Base-by-base conservation (phyloP, 345 rosid genomes). In the Corchorus olitorius region DNA sequence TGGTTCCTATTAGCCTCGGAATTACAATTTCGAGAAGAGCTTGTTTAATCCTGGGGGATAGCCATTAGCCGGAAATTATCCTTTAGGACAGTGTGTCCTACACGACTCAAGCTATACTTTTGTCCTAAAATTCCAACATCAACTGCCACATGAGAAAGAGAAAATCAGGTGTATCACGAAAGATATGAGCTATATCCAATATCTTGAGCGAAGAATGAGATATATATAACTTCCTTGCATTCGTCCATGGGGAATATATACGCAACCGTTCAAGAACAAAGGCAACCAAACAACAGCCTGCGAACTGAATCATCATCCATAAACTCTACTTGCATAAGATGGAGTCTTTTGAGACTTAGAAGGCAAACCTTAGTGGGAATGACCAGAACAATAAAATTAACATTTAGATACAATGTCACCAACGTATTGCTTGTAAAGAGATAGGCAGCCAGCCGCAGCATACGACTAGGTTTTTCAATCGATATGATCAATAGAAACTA, bases 261-360 rank as follows among this genome's bases (percentile, higher is more conserved):
- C 1, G 1, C 27, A 56, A 12, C 41, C 43, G 13, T 7, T 53
- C 60, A 16, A 64, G 39, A 2, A 53, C 17, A n/a, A 15, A n/a
- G 72, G 43, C 37, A 73, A 27, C 20, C 55, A 43, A 17, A 68
- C 8, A 67, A 43, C 17, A 68, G 58, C 58, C 20, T 35, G 16
- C 10, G 20, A 34, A 8, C 17, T 9, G 33, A 75, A 15, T 13
- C 37, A 4, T 50, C 68, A 46, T 77, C 48, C 27, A 7, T 6
- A 35, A 56, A 69, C 41, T 0, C 8, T 61, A 41, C 49, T 22
- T 43, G 14, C 9, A 11, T n/a, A 7, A 79, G 64, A 19, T 13
- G 39, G 4, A 79, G 50, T 12, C 11, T 61, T 63, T 74, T 74
- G 12, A 79, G 75, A 74, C 52, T 66, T 17, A 78, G 41, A 74